Evolutionary conservation across 2,329 filamentous ascomycete genomes (phyloP).

Genomic region (Colletotrichum liaoningense): DNA sequence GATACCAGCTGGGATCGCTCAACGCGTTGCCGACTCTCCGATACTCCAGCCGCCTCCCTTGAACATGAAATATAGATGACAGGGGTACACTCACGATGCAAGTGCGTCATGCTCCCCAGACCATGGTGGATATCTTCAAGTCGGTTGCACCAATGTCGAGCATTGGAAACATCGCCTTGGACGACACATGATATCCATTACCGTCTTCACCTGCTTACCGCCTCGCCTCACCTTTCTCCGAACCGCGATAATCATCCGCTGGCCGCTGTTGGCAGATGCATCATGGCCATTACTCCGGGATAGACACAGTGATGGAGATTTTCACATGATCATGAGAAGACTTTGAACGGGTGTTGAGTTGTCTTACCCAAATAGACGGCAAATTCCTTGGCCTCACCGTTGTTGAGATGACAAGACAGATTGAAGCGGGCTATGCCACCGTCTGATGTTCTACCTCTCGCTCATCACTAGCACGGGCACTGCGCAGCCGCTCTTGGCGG

Average conservation of each 20-base stretch:
- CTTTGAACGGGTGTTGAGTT: not conserved
- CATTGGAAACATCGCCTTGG: slow-evolving; percentile 3
- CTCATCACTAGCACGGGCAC: not conserved
- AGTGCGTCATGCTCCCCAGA: slow-evolving; percentile 34
- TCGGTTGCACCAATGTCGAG: slow-evolving; percentile 14
- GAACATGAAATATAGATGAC: slow-evolving; percentile 3
- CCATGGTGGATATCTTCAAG: slow-evolving; percentile 7
- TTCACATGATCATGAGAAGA: not conserved
- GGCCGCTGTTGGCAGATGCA: not conserved
- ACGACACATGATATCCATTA: not conserved
- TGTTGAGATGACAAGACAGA: slow-evolving; percentile 18
- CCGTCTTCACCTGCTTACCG: slow-evolving; percentile 20
- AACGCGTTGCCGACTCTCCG: slow-evolving; percentile 19
- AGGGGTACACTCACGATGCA: slow-evolving; percentile 20
- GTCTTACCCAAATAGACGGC: not conserved
- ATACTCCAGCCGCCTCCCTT: slow-evolving; percentile 18
- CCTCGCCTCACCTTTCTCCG: slow-evolving; percentile 1
- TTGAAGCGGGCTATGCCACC: slow-evolving; percentile 11
- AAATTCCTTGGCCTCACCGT: slow-evolving; percentile 6
- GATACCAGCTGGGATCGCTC: not conserved
- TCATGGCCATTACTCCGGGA: not conserved
- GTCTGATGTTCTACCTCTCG: slow-evolving; percentile 15
- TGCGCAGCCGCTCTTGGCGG: slow-evolving; percentile 15
- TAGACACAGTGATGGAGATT: not conserved
- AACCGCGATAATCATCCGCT: not conserved